Base-by-base conservation (phyloP, 768 basidiomycete genomes). In the Sarcodon aspratus region DNA sequence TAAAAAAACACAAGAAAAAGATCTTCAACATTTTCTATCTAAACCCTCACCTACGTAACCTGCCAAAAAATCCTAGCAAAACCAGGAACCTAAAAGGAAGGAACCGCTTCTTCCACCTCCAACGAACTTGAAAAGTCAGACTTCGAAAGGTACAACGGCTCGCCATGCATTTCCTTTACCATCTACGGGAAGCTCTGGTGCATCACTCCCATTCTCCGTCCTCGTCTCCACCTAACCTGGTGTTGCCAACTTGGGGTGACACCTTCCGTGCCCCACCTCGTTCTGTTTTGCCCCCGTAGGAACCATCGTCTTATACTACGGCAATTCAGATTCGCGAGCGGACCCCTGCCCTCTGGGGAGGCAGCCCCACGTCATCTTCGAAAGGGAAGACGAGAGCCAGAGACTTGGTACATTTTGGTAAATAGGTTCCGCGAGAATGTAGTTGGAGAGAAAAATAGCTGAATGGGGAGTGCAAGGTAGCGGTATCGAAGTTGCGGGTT, bases 401-500 rank as follows among this genome's bases (percentile, higher is more conserved):
- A 13, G 60, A 57, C 34, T 55, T 64, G 48, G 37, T 54, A 48
- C 52, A 58, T 43, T 82, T 80, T 63, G 86, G 85, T 13, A 72
- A 70, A 58, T 77, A 78, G 48, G 69, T 91, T 47, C 88, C 88
- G 35, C 75, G 82, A 55, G 73, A 77, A 79, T 45, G 69, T 83
- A 1, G 47, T 84, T 1, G 72, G 72, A 43, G 63, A 65, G 53
- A 48, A 51, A 45, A 52, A 54, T 69, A 78, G 35, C 56, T 87
- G 53, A 68, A 70, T 47, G 80, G 79, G 0, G 80, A 80, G 52
- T 79, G 72, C 59, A 68, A 74, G 42, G 82, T 91, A 0, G 85
- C 86, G 3, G 74, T 91, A 87, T 95, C 53, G 91, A 91, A 1
- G 75, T 94, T 1, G 89, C 92, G 62, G 91, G 91, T 2, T 92